Base-by-base conservation (phyloP, 148 eudicot species). In the Tetragonia tetragonoides region DNA sequence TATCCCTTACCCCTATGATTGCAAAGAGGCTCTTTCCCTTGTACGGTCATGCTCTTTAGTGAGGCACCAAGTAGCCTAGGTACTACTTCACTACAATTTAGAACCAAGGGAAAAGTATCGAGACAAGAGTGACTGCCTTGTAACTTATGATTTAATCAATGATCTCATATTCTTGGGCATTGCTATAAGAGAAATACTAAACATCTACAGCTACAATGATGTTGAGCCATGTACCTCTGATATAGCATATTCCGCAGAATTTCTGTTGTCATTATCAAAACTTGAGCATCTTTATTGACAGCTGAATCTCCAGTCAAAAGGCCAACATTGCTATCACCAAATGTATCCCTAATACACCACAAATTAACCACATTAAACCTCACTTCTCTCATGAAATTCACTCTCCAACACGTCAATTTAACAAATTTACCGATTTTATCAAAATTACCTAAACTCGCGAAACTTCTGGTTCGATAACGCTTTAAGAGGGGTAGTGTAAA, bases 301-400 rank as follows among this genome's bases (percentile, higher is more conserved):
- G 95, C 93, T 70, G 99, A 93, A 86, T 95, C 99, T 75, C 99
- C 99, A 3, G 99, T 95, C 77, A 95, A 86, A 80, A 95, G 99
- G 73, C 99, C 99, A 80, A 95, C 98, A 84, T 89, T 91, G 81
- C 81, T 79, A 71, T 89, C 93, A 67, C 99, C 99, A 88, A 95
- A 95, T 78, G 97, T 75, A 72, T 91, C 95, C 72, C 99, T 95
- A 84, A 2, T 66, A 65, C 79, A 44, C 12, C 72, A 47, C 51
- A 74, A 61, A 41, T n/a, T 57, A 59, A 0, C 66, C 21, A 11
- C 70, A 77, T 44, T 16, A 70, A 75, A 63, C 17, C n/a, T 61
- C 7, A 23, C 46, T 59, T 51, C 23, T 37, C 8, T 17, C 38
- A 68, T 20, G 15, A 34, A 59, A 49, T 7, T 49, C 38, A 59